Percentiles rank a stretch among this genome's conserved stretches.
Conservation (phyloP, 2,329 filamentous ascomycete genomes). For the Cytospora leucostoma region DNA sequence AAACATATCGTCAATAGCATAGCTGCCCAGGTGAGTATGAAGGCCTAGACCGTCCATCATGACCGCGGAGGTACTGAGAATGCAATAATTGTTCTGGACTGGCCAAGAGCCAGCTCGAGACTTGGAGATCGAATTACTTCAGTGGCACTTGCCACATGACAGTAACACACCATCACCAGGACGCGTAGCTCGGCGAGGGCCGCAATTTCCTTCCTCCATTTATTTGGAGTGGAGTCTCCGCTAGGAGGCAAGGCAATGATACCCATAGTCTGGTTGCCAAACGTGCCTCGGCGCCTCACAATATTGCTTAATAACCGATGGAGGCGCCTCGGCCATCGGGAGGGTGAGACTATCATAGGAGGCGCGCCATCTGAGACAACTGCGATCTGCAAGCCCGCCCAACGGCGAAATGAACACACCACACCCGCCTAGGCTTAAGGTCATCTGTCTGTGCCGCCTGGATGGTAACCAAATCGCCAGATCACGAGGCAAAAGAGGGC, state of each 20-base stretch:
- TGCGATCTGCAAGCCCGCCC: background rate
- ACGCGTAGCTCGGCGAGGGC: background rate
- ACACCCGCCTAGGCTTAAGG: background rate
- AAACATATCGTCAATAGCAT: background rate
- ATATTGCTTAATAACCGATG: background rate
- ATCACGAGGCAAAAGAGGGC: background rate
- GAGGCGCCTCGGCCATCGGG: conserved; percentile 1
- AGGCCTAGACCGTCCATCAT: background rate
- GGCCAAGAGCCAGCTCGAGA: background rate
- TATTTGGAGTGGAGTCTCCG: background rate
- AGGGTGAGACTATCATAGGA: background rate
- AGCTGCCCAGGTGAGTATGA: background rate
- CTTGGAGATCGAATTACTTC: background rate
- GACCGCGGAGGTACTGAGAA: background rate
- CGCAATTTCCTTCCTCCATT: background rate
- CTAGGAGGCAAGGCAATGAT: background rate
- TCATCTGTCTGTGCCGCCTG: background rate
- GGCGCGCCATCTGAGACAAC: conserved; percentile 2
- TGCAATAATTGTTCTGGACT: background rate
- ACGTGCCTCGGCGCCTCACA: background rate
- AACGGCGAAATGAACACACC: conserved; percentile 3
- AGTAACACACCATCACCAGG: background rate
- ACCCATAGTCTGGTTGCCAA: background rate
- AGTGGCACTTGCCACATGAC: background rate
- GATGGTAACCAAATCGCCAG: background rate